These are phyloP conservation scores for Phaseolus lunatus DNA, from an alignment of 306 rosid species.

Conservation along the genomic window DNA sequence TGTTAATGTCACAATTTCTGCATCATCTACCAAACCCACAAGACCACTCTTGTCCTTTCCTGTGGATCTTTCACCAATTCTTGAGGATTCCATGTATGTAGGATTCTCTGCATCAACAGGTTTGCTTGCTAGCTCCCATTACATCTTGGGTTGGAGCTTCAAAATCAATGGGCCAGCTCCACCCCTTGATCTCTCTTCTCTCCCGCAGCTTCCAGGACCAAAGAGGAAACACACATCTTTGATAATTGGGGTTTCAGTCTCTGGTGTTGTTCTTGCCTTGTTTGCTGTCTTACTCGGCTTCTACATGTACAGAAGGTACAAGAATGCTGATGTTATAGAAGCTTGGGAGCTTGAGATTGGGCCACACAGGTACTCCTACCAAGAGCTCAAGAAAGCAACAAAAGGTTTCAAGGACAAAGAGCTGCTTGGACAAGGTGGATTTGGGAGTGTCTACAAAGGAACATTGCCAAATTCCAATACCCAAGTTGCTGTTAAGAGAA, in stretches of 20 bases:
- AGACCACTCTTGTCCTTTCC: conserved; percentile 54
- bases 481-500: conserved; percentile 72
- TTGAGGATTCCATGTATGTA: conserved; percentile 68
- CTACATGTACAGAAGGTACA: conserved; percentile 54
- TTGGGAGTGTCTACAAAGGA: conserved; percentile 79
- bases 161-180: conserved; percentile 62
- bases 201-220: conserved; percentile 67
- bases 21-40: conserved; percentile 61
- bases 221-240: conserved; percentile 55
- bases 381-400: conserved; percentile 78
- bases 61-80: conserved; percentile 68
- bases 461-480: conserved; percentile 59
- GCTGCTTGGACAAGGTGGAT: conserved; percentile 78
- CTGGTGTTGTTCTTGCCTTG: conserved; percentile 37
- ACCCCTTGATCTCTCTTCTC: conserved; percentile 59
- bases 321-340: conserved; percentile 70
- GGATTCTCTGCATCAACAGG: conserved; percentile 95
- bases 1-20: conserved; percentile 58
- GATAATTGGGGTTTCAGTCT: conserved; percentile 50
- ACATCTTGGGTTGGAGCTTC: conserved; percentile 86
- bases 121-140: conserved; percentile 82
- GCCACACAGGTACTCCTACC: conserved; percentile 80
- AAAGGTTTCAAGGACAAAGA: conserved; percentile 66
- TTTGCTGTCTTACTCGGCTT: conserved; percentile 45
- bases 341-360: conserved; percentile 82